Evolutionary conservation across 495 filamentous ascomycete species (phyloP).

Genomic region (Penicillium riverlandense): DNA sequence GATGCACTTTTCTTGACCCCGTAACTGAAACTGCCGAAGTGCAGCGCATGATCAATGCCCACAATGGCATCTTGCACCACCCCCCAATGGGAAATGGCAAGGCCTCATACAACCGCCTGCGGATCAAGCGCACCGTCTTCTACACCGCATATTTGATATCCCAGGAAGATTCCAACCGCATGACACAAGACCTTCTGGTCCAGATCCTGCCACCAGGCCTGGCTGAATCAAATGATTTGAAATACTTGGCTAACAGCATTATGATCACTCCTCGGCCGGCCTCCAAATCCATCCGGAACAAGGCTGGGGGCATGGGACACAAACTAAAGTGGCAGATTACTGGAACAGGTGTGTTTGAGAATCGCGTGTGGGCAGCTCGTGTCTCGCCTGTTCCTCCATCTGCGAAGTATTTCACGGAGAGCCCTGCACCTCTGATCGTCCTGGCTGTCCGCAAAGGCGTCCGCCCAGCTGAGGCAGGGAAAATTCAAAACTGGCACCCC

Average conservation of each 20-base stretch:
- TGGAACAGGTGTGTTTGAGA: conserved; percentile 64
- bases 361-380: conserved; percentile 79
- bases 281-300: conserved; percentile 59
- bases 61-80: conserved; percentile 55
- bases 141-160: conserved; percentile 92
- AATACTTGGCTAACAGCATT: conserved; percentile 82
- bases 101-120: conserved; percentile 36
- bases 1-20: conserved; percentile 68
- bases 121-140: conserved; percentile 80
- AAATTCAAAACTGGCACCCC: conserved; percentile 80
- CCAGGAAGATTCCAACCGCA: conserved; percentile 55
- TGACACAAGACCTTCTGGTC: conserved; percentile 59
- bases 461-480: conserved; percentile 70
- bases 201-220: conserved; percentile 40
- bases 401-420: conserved; percentile 65
- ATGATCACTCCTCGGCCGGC: conserved; percentile 75
- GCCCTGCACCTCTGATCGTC: conserved; percentile 64
- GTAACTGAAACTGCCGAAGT: conserved; percentile 76
- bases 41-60: conserved; percentile 80
- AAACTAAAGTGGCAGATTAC: conserved; percentile 79
- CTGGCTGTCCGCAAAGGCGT: conserved; percentile 64
- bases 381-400: conserved; percentile 63
- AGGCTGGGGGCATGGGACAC: conserved; percentile 76
- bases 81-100: conserved; percentile 24
- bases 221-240: conserved; percentile 57